A percentile compares a stretch with the other conserved stretches of the same genome.
Evolutionary conservation across 805 yeast genomes (phyloP).

Genomic region (Wickerhamomyces xylosicus): DNA sequence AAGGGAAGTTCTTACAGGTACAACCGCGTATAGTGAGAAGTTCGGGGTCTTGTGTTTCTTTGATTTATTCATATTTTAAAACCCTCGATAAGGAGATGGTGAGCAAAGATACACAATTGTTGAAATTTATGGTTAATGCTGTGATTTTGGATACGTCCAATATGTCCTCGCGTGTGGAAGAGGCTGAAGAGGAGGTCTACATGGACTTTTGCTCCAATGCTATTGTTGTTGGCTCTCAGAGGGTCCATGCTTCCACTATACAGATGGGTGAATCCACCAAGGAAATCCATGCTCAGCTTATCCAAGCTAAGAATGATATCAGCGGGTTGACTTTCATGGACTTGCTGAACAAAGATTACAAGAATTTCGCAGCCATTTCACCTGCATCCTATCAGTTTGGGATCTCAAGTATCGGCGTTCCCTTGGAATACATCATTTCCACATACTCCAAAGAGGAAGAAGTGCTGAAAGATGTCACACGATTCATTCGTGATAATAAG

Average conservation of each 20-base stretch:
- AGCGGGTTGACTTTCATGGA: conserved; percentile 49
- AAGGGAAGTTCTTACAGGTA: conserved; percentile 34
- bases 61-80: conserved; percentile 59
- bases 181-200: conserved; percentile 40
- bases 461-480: conserved; percentile 5
- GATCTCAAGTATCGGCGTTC: conserved; percentile 63
- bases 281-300: conserved; percentile 24
- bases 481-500: not conserved
- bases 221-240: no score
- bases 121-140: conserved; percentile 49
- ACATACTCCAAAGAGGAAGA: conserved; percentile 19
- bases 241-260: conserved; percentile 28
- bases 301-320: conserved; percentile 49
- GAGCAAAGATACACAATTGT: conserved; percentile 9
- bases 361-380: conserved; percentile 37
- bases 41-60: conserved; percentile 72
- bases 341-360: conserved; percentile 75
- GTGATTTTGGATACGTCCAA: conserved; percentile 69
- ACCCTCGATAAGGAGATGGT: conserved; percentile 15
- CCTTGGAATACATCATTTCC: conserved; percentile 33
- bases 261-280: not conserved
- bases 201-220: conserved; percentile 10
- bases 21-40: conserved; percentile 51
- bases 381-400: conserved; percentile 35
- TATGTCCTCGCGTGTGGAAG: conserved; percentile 52